Percentiles rank a stretch among this genome's conserved stretches.
Conservation (phyloP, 805 yeast species). For the Pichia manshurica region DNA sequence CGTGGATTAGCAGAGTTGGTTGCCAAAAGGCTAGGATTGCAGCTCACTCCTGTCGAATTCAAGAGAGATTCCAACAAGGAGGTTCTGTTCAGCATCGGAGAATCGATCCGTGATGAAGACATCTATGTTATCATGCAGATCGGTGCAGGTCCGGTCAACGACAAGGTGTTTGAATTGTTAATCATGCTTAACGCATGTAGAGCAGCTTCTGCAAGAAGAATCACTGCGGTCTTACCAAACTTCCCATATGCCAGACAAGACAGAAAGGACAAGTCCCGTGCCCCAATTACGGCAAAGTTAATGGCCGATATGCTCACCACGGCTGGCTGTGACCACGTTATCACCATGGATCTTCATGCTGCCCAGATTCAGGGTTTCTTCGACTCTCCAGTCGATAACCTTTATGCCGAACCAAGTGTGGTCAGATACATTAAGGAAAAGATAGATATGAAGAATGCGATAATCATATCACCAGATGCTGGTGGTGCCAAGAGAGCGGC, state of each 20-base stretch:
- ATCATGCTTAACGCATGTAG: constrained; percentile 80
- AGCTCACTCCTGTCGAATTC: constrained; percentile 55
- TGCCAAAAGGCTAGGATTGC: constrained; percentile 49
- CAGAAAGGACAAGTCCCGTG: constrained; percentile 77
- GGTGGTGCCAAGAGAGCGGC: constrained; percentile 93
- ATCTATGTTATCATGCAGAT: constrained; percentile 74
- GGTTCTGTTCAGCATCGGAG: constrained; percentile 71
- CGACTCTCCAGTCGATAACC: constrained; percentile 75
- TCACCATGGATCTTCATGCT: constrained; percentile 86
- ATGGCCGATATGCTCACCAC: constrained; percentile 79
- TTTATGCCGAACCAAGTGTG: constrained; percentile 80
- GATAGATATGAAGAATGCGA: constrained; percentile 53
- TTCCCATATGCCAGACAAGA: constrained; percentile 90
- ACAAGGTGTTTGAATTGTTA: constrained; percentile 64
- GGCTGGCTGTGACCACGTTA: constrained; percentile 82
- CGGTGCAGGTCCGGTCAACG: constrained; percentile 74
- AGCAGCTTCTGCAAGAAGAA: constrained; percentile 76
- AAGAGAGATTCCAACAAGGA: constrained; percentile 68
- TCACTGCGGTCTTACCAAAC: constrained; percentile 77
- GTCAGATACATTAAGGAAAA: constrained; percentile 67
- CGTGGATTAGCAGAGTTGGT: constrained; percentile 66
- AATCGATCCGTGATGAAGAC: constrained; percentile 81
- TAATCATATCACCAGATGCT: constrained; percentile 80
- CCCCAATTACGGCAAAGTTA: constrained; percentile 79
- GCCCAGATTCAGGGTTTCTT: constrained; percentile 85